Conservation (phyloP, 768 basidiomycete species). For the Hydnomerulius pinastri region DNA sequence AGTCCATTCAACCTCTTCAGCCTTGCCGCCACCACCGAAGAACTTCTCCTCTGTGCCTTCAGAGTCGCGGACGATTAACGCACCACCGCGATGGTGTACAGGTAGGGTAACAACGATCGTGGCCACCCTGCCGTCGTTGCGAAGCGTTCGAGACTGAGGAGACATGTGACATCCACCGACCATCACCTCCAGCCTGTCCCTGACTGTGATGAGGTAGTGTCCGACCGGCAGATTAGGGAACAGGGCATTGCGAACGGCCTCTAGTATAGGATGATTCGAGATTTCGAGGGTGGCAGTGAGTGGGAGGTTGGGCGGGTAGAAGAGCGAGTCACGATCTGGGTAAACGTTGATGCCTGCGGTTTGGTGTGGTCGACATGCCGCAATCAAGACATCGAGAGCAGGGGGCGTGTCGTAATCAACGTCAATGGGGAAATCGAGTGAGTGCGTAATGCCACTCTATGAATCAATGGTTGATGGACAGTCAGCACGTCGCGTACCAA, state of each 20-base stretch:
- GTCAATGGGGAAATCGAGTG: constrained; percentile 81
- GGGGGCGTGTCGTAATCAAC: constrained; percentile 74
- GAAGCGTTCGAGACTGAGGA: constrained; percentile 51
- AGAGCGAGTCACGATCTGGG: constrained; percentile 63
- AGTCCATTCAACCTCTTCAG: constrained; percentile 75
- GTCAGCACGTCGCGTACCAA: background rate
- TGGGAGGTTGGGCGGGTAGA: constrained; percentile 72
- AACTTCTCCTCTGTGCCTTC: constrained; percentile 64
- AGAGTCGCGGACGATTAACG: constrained; percentile 55
- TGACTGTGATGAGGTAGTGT: constrained; percentile 65
- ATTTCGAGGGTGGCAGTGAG: constrained; percentile 78
- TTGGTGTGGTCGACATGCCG: constrained; percentile 68
- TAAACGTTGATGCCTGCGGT: constrained; percentile 53
- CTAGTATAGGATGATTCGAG: constrained; percentile 80
- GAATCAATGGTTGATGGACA: constrained; percentile 3
- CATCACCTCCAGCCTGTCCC: constrained; percentile 72
- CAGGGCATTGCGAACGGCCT: constrained; percentile 68
- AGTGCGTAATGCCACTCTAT: constrained; percentile 77
- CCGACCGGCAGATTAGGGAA: constrained; percentile 71
- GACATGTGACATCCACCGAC: constrained; percentile 59
- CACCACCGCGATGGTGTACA: constrained; percentile 71
- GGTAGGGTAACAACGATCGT: constrained; percentile 76
- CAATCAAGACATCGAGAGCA: constrained; percentile 76
- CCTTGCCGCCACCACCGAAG: constrained; percentile 59
- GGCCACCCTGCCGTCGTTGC: constrained; percentile 69